These are phyloP conservation scores for Melaleuca alternifolia DNA, from an alignment of 345 rosid species.

Conservation along the genomic window DNA sequence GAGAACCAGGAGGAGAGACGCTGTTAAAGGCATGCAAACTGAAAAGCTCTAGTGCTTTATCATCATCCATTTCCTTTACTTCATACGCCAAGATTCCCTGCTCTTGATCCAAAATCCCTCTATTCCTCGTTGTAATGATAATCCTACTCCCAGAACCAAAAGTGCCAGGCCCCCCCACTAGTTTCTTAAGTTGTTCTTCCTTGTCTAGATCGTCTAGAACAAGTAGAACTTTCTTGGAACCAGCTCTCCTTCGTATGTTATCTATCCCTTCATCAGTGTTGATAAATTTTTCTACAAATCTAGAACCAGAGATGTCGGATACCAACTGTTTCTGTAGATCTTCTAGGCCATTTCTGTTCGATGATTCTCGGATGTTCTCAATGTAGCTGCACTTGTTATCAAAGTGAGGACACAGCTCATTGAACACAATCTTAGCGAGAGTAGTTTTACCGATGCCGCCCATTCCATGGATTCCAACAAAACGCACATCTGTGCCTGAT, in stretches of 20 bases:
- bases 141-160: neutral
- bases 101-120: rapidly evolving
- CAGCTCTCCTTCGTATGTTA: neutral
- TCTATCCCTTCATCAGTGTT: neutral
- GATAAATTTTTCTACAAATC: neutral
- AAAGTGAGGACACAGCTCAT: neutral
- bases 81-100: rapidly evolving
- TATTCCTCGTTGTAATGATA: neutral
- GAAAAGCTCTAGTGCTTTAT: neutral
- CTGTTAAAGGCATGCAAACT: neutral
- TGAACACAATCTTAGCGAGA: neutral
- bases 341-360: neutral
- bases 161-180: rapidly evolving
- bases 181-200: neutral
- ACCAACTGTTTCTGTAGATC: neutral
- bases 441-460: neutral
- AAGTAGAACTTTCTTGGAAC: neutral
- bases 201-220: neutral
- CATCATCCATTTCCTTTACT: neutral
- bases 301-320: neutral
- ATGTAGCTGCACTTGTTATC: neutral
- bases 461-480: neutral
- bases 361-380: neutral
- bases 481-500: neutral
- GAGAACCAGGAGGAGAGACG: neutral